Evolutionary conservation across 2,329 filamentous ascomycete species (phyloP).

Genomic region (Fusarium torulosum): DNA sequence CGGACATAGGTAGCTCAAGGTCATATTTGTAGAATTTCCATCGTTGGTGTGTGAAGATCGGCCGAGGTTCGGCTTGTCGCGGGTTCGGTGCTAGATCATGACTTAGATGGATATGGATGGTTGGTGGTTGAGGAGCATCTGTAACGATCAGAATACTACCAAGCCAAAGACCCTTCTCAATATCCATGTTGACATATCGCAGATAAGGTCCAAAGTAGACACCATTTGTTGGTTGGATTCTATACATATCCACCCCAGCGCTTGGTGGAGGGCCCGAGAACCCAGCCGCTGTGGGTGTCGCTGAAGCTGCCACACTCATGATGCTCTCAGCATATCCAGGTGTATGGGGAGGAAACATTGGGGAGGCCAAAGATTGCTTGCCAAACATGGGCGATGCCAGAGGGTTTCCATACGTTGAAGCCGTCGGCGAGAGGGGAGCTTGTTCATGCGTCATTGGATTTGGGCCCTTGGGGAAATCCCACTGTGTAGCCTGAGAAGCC

Average conservation of each 20-base stretch:
- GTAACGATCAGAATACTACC: conserved; percentile 95
- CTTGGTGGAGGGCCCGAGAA: conserved; percentile 90
- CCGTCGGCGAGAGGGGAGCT: conserved; percentile 84
- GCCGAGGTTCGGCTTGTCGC: conserved; percentile 82
- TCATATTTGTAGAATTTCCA: conserved; percentile 98
- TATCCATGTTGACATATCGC: conserved; percentile 96
- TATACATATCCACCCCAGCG: conserved; percentile 93
- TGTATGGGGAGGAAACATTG: conserved; percentile 84
- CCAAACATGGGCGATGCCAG: conserved; percentile 76
- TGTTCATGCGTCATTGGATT: conserved; percentile 88
- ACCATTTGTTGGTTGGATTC: conserved; percentile 91
- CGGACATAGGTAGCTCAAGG: conserved; percentile 89
- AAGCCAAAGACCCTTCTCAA: conserved; percentile 90
- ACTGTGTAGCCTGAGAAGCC: conserved; percentile 94
- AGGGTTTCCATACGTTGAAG: conserved; percentile 81
- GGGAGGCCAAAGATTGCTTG: conserved; percentile 73
- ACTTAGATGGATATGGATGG: conserved; percentile 94
- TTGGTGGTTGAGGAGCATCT: conserved; percentile 90
- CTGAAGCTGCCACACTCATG: conserved; percentile 80
- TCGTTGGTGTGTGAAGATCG: conserved; percentile 88
- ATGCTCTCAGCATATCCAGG: conserved; percentile 89
- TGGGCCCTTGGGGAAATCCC: conserved; percentile 98
- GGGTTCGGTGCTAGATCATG: conserved; percentile 93
- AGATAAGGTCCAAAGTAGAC: conserved; percentile 98
- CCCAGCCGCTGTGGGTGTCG: conserved; percentile 81